Base-by-base conservation (phyloP, 2,329 filamentous ascomycete species). In the Davidsoniella neocaledoniae region DNA sequence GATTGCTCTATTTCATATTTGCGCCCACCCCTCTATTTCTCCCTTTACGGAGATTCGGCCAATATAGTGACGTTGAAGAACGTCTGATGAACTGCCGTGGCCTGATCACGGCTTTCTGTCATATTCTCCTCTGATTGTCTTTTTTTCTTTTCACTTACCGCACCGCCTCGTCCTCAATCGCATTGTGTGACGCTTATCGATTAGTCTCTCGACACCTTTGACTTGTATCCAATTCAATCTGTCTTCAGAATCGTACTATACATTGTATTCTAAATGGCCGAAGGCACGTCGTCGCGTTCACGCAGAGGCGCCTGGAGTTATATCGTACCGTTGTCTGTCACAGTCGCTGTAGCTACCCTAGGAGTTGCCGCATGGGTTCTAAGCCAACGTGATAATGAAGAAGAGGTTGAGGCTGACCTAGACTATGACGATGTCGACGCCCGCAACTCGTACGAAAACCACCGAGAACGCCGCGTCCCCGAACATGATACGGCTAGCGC, bases 311-410 rank as follows among this genome's bases (percentile, higher is more conserved):
- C 77, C 57, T 76, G 85, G 67, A 76, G 81, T 60, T 90, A 93
- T 67, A 95, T 88, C 86, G 77, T 94, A 53, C 90, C 90, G 55
- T 73, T 96, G 51, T 81, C 80, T 56, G 66, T 94, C 56, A 95
- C 88, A 46, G 79, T 94, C 52, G 88, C 86, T 43, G 78, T 93
- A 57, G 90, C 90, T 54, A 86, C 88, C 19, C 80, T 84, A 50
- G 87, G 88, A 33, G 68, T 94, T 44, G 88, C 81, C 48, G 86
- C 86, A 51, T 96, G 90, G 90, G 78, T 88, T 54, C 94, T 87
- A 87, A 93, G 83, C 63, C 87, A 94, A 67, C 81, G 86, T 59
- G 81, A 84, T 56, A 76, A 81, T 52, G 81, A 86, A 48, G 81
- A 87, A 25, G 74, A 79, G 48, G 73, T 76, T 51, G 72, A 68